Evolutionary conservation across 208 protist species (phyloP), one percentile per base, ranked within the genome.

Genomic region (Leishmania turanica): DNA sequence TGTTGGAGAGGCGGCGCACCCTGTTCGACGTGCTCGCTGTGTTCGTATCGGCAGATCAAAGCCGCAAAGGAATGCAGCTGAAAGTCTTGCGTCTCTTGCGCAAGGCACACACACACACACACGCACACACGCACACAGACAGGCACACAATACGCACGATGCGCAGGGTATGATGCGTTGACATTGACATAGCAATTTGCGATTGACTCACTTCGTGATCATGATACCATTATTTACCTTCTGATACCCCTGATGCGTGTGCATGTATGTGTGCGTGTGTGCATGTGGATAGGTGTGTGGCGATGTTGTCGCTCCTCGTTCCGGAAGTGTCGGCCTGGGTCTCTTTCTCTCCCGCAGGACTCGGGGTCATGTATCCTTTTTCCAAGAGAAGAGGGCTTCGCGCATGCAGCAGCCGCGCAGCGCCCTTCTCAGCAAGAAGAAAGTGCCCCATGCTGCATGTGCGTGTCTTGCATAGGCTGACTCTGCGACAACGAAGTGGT

Each of bases 171-270:
- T 84, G 83, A 87, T 87, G 79, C 15, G 8, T 42, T 75, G 47
- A 58, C 70, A 58, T 31, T 24, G 70, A 58, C 70, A 58, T 58
- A 54, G 70, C 45, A 75, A 56, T 75, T 84, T 87, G 77, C 84
- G 80, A 82, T 84, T 87, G 80, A 87, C 51, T 79, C 51, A 65
- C 60, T 40, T 51, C 19, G 15, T 71, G 70, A 72, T 62, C 42
- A 71, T 87, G 83, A 87, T 86, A 83, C 78, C 78, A 86, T 31
- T 71, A 68, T 78, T 83, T 82, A 40, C 65, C 31, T 70, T 7
- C 65, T n/a, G n/a, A 27, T 45, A 45, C 34, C 34, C 65, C 51
- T 40, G 65, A 40, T 34, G 27, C 34, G 3, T 3, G 15, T 40
- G n/a, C 19, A 34, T 70, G 65, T 45, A 19, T 69, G 34, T 69